Evolutionary conservation across 2,329 filamentous ascomycete species (phyloP).

Genomic region (Lizonia empirigonia): DNA sequence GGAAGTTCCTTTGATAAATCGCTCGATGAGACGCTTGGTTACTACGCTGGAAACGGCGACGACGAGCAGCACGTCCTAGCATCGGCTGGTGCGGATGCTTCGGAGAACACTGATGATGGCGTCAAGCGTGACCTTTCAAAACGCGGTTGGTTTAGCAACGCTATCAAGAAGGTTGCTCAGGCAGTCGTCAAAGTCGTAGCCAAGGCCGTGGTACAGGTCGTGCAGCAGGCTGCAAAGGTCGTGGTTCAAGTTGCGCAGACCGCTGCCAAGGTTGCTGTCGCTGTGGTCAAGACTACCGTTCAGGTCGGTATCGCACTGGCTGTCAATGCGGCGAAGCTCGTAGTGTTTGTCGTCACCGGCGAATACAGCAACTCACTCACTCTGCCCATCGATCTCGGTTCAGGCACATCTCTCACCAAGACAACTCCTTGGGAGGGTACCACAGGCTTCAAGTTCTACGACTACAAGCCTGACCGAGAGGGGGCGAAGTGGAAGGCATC

Average conservation of each 20-base stretch:
- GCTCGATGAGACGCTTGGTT: conserved; percentile 9
- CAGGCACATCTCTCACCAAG: conserved; percentile 2
- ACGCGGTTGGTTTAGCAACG: conserved; percentile 8
- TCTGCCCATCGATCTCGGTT: conserved; percentile 8
- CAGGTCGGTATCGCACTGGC: conserved; percentile 9
- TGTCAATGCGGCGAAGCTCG: conserved; percentile 5
- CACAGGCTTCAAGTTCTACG: conserved; percentile 16
- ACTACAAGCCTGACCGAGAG: conserved; percentile 9
- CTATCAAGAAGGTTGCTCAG: neutral
- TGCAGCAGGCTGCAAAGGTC: neutral
- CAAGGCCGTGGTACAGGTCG: neutral
- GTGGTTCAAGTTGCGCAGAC: conserved; percentile 8
- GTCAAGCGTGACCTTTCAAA: conserved; percentile 6
- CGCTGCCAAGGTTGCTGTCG: conserved; percentile 8
- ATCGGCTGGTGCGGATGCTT: conserved; percentile 1
- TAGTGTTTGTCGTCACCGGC: conserved; percentile 4
- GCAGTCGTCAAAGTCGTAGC: conserved; percentile 2
- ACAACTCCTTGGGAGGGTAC: conserved; percentile 14
- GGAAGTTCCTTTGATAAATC: conserved; percentile 10
- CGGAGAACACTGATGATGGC: neutral
- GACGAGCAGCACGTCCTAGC: conserved; percentile 11
- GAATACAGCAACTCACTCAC: conserved; percentile 13
- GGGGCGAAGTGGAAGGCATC: conserved; percentile 11
- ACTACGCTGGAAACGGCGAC: conserved; percentile 8
- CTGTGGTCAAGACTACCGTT: conserved; percentile 9